A percentile compares a stretch with the other conserved stretches of the same genome.
phyloP scores from a whole-genome alignment of 768 basidiomycete genomes.

The Pleurotus tuoliensis region DNA sequence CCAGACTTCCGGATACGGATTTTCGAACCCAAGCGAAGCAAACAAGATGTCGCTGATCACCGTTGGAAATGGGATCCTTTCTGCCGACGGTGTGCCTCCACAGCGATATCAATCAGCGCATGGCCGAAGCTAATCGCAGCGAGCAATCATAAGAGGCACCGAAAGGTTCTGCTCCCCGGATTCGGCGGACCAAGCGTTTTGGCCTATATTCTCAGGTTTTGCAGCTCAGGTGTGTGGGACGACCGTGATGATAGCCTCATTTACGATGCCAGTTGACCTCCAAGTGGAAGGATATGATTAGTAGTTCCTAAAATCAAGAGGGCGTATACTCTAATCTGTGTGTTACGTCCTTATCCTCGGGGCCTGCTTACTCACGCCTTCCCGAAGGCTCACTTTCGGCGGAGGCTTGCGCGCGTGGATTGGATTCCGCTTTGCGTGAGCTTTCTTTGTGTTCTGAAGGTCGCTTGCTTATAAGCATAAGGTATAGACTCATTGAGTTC shows the following conservation, averaged over 20 bases:
- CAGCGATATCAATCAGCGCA: constrained; percentile 19
- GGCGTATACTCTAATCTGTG: constrained; percentile 46
- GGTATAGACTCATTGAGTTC: neutral
- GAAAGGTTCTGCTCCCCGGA: constrained; percentile 50
- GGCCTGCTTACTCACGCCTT: neutral
- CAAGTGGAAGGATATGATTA: constrained; percentile 50
- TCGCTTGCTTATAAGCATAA: no score
- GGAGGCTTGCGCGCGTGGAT: constrained; percentile 29
- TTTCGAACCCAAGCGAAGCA: constrained; percentile 46
- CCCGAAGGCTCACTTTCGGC: constrained; percentile 24
- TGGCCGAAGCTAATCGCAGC: no score
- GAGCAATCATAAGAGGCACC: constrained; percentile 44
- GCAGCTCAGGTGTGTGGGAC: constrained; percentile 35
- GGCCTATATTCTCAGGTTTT: constrained; percentile 43
- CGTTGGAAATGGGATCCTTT: constrained; percentile 48
- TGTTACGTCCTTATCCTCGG: constrained; percentile 4
- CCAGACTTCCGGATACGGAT: constrained; percentile 51
- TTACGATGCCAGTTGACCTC: constrained; percentile 35
- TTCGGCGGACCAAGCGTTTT: constrained; percentile 49
- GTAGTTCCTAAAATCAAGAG: constrained; percentile 33
- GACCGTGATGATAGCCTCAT: constrained; percentile 13
- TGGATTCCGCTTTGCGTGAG: constrained; percentile 33
- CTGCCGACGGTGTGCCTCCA: constrained; percentile 43
- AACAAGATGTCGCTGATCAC: constrained; percentile 44
- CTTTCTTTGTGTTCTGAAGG: neutral